Evolutionary conservation across 495 filamentous ascomycete species (phyloP).

Genomic region (Talaromyces nanjingensis): DNA sequence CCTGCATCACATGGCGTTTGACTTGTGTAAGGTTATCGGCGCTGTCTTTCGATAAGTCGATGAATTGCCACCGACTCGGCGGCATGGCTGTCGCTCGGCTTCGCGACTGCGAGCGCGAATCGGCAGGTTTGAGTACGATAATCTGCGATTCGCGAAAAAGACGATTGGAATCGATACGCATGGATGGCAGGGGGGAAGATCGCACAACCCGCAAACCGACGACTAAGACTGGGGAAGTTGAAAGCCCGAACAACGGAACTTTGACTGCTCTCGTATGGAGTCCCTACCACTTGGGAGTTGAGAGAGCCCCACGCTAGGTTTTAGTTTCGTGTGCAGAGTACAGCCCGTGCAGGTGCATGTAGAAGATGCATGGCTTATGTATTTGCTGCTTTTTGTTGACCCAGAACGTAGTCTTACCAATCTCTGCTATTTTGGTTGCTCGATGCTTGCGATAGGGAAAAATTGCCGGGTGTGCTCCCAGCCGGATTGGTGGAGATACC

Average conservation of each 20-base stretch:
- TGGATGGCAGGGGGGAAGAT: not conserved
- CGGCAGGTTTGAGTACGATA: not conserved
- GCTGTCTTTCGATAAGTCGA: slow-evolving; percentile 33
- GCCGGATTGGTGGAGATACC: not conserved
- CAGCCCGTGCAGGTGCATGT: not conserved
- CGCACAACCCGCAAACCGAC: not conserved
- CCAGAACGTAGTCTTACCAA: not conserved
- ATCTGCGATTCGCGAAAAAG: not conserved
- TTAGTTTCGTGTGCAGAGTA: not conserved
- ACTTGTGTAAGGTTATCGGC: slow-evolving; percentile 35
- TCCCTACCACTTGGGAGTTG: not conserved
- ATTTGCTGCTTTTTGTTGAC: not conserved
- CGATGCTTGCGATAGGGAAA: not conserved
- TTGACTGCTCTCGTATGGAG: not conserved
- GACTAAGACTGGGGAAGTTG: not conserved
- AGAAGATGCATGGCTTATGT: not conserved
- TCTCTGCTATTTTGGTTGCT: not conserved
- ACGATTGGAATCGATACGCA: not conserved
- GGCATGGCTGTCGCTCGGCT: not conserved
- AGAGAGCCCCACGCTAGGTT: not conserved
- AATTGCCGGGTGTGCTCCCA: not conserved
- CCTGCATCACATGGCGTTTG: slow-evolving; percentile 42
- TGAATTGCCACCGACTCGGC: slow-evolving; percentile 32
- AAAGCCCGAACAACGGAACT: not conserved
- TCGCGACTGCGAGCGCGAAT: not conserved